phyloP scores from a whole-genome alignment of 805 yeast species.

The Tetrapisispora phaffii region DNA sequence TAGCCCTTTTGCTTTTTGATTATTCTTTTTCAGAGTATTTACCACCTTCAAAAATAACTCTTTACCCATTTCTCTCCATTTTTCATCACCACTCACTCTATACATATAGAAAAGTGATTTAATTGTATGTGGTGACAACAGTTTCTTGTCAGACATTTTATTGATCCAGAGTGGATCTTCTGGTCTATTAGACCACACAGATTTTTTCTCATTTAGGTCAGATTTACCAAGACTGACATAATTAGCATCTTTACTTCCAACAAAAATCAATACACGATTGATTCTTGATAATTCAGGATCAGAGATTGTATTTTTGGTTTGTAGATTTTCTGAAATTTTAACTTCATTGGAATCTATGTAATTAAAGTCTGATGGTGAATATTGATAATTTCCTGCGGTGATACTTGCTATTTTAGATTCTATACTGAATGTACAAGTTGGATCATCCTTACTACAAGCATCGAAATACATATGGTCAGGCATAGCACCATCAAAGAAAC shows the following conservation, averaged over 20 bases:
- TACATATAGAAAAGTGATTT: conserved; percentile 52
- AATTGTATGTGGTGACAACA: conserved; percentile 52
- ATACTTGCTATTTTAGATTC: conserved; percentile 16
- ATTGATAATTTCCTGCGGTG: conserved; percentile 11
- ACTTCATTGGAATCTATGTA: conserved; percentile 2
- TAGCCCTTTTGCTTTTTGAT: conserved; percentile 33
- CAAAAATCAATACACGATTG: conserved; percentile 1
- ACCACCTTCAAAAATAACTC: conserved; percentile 35
- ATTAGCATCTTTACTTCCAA: neutral
- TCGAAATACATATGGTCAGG: conserved; percentile 28
- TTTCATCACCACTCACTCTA: conserved; percentile 48
- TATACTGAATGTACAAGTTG: conserved; percentile 12
- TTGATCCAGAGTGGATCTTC: conserved; percentile 29
- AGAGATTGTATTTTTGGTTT: conserved; percentile 1
- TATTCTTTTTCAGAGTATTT: conserved; percentile 19
- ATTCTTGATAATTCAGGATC: neutral
- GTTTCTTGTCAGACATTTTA: conserved; percentile 30
- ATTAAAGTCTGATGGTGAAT: neutral
- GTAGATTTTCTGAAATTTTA: conserved; percentile 1
- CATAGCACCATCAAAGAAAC: conserved; percentile 27
- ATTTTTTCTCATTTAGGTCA: conserved; percentile 7
- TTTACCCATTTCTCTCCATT: conserved; percentile 50
- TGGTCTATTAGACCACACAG: conserved; percentile 22
- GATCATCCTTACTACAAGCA: conserved; percentile 4
- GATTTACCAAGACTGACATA: neutral